Evolutionary conservation across 257 asterid species (phyloP).

Genomic region (Solanum appendiculatum): DNA sequence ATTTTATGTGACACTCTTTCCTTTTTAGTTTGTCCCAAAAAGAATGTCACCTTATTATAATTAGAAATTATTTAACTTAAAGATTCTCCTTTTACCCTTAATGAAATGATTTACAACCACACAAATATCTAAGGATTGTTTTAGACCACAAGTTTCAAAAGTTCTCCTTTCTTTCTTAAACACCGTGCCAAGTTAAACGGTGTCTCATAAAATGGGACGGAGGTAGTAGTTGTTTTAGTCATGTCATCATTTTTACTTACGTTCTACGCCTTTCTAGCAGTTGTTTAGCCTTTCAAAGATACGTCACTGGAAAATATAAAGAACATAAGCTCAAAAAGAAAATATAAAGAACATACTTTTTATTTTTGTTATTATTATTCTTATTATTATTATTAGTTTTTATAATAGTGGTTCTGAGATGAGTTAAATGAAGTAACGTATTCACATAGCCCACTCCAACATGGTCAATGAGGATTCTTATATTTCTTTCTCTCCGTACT

Average conservation of each 20-base stretch:
- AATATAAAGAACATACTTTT: not conserved
- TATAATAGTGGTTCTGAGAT: not conserved
- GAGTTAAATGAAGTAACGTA: not conserved
- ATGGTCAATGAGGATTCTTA: not conserved
- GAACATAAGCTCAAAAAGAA: not conserved
- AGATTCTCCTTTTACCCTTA: not conserved
- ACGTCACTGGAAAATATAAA: not conserved
- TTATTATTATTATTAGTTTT: not conserved
- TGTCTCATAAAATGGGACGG: not conserved
- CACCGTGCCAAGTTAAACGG: not conserved
- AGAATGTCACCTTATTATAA: not conserved
- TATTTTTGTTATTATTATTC: not conserved
- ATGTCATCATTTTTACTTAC: not conserved
- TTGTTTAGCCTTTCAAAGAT: not conserved
- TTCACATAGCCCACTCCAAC: not conserved
- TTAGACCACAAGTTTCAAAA: not conserved
- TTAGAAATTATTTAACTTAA: not conserved
- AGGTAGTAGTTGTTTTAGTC: not conserved
- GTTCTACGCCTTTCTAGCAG: not conserved
- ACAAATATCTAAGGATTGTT: not conserved
- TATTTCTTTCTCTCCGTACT: not conserved
- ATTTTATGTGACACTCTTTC: not conserved
- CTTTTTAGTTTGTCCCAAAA: not conserved
- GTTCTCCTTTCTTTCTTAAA: not conserved
- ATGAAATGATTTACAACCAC: not conserved